Conservation (phyloP, 768 basidiomycete genomes). For the Megacollybia marginata region DNA sequence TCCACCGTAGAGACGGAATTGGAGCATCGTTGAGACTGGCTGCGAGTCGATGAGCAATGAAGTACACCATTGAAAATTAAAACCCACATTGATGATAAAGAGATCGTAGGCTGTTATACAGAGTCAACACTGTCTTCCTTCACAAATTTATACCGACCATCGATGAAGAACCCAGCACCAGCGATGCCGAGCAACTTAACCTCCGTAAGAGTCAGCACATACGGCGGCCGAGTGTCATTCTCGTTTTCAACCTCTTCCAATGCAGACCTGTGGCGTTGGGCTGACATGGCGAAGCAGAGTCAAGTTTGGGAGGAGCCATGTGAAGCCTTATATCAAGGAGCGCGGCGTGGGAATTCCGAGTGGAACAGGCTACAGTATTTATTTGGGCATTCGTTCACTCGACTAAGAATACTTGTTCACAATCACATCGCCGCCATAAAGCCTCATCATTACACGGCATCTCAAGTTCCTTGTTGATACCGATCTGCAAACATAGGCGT, state of each 20-base stretch:
- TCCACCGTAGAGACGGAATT: slow-evolving; percentile 55
- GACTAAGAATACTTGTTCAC: no score
- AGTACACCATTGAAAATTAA: background rate
- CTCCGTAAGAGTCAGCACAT: slow-evolving; percentile 34
- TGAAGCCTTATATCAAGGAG: no score
- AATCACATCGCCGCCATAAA: no score
- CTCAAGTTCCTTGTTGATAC: no score
- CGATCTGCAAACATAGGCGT: no score
- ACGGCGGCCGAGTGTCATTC: slow-evolving; percentile 22
- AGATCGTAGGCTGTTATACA: slow-evolving; percentile 50
- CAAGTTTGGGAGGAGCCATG: no score
- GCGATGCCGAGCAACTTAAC: slow-evolving; percentile 55
- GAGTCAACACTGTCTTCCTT: background rate
- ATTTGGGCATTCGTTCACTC: no score
- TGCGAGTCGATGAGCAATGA: slow-evolving; percentile 12
- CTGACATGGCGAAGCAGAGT: no score
- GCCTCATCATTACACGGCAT: no score
- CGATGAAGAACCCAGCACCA: slow-evolving; percentile 43
- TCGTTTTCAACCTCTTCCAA: background rate
- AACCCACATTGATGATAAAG: slow-evolving; percentile 59
- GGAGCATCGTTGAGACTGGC: slow-evolving; percentile 64
- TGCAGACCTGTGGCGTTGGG: background rate
- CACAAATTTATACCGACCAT: slow-evolving; percentile 26
- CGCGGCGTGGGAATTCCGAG: no score
- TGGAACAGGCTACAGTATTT: no score